A percentile compares a stretch with the other conserved stretches of the same genome.
phyloP scores from a whole-genome alignment of 495 filamentous ascomycete genomes.

The Daldinia childiae region DNA sequence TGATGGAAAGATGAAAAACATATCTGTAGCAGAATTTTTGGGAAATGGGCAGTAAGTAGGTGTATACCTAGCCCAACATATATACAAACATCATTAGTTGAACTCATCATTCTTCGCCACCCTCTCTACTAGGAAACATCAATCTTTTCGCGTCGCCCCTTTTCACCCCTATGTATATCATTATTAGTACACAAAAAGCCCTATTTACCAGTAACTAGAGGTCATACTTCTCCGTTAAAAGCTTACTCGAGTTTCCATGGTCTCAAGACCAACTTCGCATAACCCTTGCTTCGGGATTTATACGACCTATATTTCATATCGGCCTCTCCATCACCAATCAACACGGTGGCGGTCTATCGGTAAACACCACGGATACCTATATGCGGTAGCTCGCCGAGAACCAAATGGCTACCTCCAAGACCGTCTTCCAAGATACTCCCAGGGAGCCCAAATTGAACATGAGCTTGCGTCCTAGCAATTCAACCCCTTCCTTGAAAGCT shows the following conservation, averaged over 20 bases:
- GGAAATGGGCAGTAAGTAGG: too few species aligned
- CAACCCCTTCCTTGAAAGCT: slow-evolving; percentile 37
- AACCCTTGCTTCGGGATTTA: background rate
- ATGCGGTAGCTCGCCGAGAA: background rate
- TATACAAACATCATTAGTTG: background rate
- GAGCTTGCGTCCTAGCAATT: slow-evolving; percentile 31
- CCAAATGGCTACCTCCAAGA: background rate
- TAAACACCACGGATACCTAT: background rate
- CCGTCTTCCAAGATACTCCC: background rate
- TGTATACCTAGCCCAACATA: background rate
- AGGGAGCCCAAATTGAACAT: slow-evolving; percentile 17
- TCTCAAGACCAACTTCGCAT: background rate
- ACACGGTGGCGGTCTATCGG: background rate
- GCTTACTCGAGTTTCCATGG: background rate
- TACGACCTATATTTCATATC: background rate
- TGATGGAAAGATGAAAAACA: background rate
- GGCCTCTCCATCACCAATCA: background rate
- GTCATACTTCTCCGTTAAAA: slow-evolving; percentile 7
- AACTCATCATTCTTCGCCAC: background rate
- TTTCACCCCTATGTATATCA: slow-evolving; percentile 26
- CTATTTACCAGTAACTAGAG: slow-evolving; percentile 12
- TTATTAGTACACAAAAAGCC: slow-evolving; percentile 7
- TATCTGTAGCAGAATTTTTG: background rate
- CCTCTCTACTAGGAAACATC: slow-evolving; percentile 4
- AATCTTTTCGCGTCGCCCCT: background rate